Evolutionary conservation across 2,329 filamentous ascomycete species (phyloP), one percentile per base, ranked within the genome.

Genomic region (Dryadomyces sulphureus): DNA sequence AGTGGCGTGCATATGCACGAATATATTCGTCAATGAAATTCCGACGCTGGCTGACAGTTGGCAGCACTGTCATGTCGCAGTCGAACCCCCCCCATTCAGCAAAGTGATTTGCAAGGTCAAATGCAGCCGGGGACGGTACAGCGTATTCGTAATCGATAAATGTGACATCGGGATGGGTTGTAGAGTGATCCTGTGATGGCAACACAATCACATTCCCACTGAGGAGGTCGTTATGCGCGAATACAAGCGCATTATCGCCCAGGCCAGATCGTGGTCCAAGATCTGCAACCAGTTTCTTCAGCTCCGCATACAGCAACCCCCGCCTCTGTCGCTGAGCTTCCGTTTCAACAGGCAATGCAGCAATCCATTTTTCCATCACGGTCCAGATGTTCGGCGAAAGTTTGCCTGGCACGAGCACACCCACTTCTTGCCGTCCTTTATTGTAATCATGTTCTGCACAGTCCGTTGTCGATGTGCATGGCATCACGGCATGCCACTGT

Each of bases 101-200:
- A 60, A 98, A 94, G 69, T 98, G 92, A 66, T 98, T 98, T 43
- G 90, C 83, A 55, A 98, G 80, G 61, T 98, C 92, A 64, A 98
- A 98, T 2, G 90, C 89, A 4, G 89, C 88, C 1, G 90, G 90
- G 1, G 89, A 90, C 2, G 92, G 89, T 5, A 87, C 92, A 14
- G 89, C 88, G 63, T 98, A 98, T 63, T 98, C 92, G 68, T 96
- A 98, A 65, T 98, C 92, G 61, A 98, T 98, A 65, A 98, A 96
- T 58, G 76, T 77, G 46, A 90, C 81, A 47, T 53, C 45, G 3
- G 22, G 4, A 7, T n/a, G 27, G 5, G n/a, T 21, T 32, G 25
- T 21, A 7, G 41, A 16, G 27, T 16, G 19, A 7, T 17, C n/a
- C 6, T 8, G 24, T 14, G 27, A 41, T 36, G n/a, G 39, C 30